A percentile compares a stretch with the other conserved stretches of the same genome.
These are phyloP conservation scores for Pythium dissimile DNA, from an alignment of 352 stramenopile genomes.

Conservation along the genomic window DNA sequence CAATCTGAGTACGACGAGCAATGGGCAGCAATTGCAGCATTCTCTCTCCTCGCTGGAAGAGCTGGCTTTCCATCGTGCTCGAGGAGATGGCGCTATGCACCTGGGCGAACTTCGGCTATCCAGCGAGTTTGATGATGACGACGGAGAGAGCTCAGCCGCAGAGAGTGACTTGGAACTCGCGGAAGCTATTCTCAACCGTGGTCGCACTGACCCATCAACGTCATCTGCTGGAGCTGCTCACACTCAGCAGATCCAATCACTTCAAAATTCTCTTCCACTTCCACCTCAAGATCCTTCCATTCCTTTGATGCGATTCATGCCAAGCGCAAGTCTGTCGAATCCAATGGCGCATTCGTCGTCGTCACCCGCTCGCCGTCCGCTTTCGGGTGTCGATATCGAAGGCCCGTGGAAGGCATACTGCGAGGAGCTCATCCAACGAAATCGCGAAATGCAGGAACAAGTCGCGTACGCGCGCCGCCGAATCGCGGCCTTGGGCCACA, in stretches of 20 bases:
- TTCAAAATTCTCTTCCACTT: constrained; percentile 17
- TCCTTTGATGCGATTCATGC: not conserved
- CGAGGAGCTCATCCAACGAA: constrained; percentile 64
- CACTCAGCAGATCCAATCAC: constrained; percentile 8
- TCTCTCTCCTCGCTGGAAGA: constrained; percentile 16
- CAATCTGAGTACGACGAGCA: not conserved
- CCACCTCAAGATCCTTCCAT: constrained; percentile 1
- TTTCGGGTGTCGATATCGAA: constrained; percentile 18
- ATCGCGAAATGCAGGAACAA: constrained; percentile 78
- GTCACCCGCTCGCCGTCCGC: not conserved
- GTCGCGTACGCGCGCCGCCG: constrained; percentile 52
- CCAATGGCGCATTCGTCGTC: not conserved
- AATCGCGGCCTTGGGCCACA: constrained; percentile 68
- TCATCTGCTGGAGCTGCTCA: not conserved
- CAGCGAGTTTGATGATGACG: constrained; percentile 20
- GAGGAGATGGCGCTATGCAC: constrained; percentile 15
- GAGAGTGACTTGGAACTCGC: constrained; percentile 26
- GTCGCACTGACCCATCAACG: not conserved
- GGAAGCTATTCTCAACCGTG: constrained; percentile 13
- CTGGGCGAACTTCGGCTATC: constrained; percentile 21
- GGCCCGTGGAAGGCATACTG: constrained; percentile 67
- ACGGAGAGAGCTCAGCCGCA: constrained; percentile 11
- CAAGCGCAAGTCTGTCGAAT: not conserved
- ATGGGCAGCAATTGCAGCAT: constrained; percentile 4
- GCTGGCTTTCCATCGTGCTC: constrained; percentile 8